These are phyloP conservation scores for Sordariomycetes sp. DNA, from an alignment of 2,329 filamentous ascomycete genomes.

Conservation along the genomic window DNA sequence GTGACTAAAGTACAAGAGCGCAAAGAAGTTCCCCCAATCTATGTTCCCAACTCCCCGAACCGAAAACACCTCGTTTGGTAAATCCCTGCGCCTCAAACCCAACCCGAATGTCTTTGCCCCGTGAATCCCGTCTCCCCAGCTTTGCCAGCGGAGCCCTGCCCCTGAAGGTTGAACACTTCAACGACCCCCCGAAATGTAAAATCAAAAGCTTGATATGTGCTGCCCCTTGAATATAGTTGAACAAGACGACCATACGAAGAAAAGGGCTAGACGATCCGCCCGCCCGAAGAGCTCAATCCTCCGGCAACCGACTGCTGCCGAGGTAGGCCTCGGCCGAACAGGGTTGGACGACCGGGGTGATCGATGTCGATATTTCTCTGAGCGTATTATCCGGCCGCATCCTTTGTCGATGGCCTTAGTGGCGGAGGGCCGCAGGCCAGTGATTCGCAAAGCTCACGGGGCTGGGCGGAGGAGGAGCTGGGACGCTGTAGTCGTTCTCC, in stretches of 20 bases:
- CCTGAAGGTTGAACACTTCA: not conserved
- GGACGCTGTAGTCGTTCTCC: slow-evolving; percentile 51
- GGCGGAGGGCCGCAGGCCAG: slow-evolving; percentile 29
- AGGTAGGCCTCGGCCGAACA: not conserved
- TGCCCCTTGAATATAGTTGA: not conserved
- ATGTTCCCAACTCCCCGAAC: slow-evolving; percentile 3
- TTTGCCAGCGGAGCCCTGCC: not conserved
- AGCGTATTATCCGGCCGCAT: not conserved
- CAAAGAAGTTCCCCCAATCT: not conserved
- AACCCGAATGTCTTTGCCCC: not conserved
- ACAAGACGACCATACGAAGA: not conserved
- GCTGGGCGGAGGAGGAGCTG: slow-evolving; percentile 54
- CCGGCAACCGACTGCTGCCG: not conserved
- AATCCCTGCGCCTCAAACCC: slow-evolving; percentile 2
- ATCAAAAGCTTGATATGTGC: not conserved
- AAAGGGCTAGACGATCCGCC: not conserved
- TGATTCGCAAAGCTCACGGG: slow-evolving; percentile 51
- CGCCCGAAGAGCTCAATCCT: not conserved
- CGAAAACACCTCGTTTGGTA: not conserved
- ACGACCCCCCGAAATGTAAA: not conserved
- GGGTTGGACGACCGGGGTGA: not conserved
- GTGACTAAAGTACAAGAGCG: not conserved
- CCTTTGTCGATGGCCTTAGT: not conserved
- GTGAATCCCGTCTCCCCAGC: not conserved
- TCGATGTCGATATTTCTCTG: not conserved